Evolutionary conservation across 129 eudicot species (phyloP), one percentile per base, ranked within the genome.

Genomic region (Flaveria sonorensis): DNA sequence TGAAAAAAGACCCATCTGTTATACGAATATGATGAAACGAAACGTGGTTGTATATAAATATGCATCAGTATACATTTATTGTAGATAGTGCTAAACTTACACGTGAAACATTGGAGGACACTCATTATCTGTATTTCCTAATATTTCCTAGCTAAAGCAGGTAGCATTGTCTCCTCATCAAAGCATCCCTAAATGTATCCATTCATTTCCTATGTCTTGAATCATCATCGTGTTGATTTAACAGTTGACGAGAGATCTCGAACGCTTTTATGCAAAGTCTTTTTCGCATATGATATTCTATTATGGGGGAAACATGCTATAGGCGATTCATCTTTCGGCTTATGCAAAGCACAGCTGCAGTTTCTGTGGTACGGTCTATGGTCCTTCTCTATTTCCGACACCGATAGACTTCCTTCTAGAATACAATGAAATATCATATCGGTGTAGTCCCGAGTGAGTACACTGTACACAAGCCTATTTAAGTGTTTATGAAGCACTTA

Each of bases 291-390:
- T 19, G 65, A 76, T 9, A 76, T 47, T 30, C 52, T 76, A 19
- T 50, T 76, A 71, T 64, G 63, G 3, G 32, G 50, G 40, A 30
- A 64, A 76, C 73, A 76, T 18, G 65, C 71, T 13, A 28, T 65
- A 64, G 30, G 50, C 39, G 23, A 50, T 28, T 45, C 65, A 68
- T 68, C 75, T 40, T 77, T 77, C 13, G 50, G 24, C 30, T 77
- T 75, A 83, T 83, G 88, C 73, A 87, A 56, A 0, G 82, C 88
- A 60, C 88, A 87, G 28, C 70, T 36, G 60, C 90, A 83, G 74
- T 87, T 81, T 52, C 60, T 70, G 48, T 83, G 89, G 75, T 83
- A 83, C 5, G 88, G 82, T 69, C 90, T 67, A 62, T 51, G 53
- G 15, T 81, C 77, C 59, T 81, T 81, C 7, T 81, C 79, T 21